Percentiles rank a stretch among this genome's conserved stretches.
Conservation (phyloP, 2,329 filamentous ascomycete species). For the Xylaria polymorpha region DNA sequence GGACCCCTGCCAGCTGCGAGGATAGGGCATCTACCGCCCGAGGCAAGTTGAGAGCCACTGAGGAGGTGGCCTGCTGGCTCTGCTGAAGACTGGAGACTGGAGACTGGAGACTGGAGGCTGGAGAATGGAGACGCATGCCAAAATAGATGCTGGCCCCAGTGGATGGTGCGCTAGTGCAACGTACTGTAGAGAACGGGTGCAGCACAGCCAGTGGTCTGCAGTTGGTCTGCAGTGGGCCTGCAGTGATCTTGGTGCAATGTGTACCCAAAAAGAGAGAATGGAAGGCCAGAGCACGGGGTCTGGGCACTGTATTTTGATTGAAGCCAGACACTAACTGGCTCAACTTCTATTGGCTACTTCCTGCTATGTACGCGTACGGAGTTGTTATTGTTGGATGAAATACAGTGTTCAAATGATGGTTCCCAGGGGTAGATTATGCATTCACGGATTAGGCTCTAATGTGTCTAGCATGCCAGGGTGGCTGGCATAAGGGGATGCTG, state of each 20-base stretch:
- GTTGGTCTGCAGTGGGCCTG: too few species aligned
- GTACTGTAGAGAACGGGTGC: conserved; percentile 19
- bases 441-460: conserved; percentile 31
- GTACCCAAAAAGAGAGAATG: conserved; percentile 17
- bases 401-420: conserved; percentile 17
- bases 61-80: neutral
- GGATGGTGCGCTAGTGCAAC: conserved; percentile 15
- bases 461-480: conserved; percentile 20
- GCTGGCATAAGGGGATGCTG: conserved; percentile 2
- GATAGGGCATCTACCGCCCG: conserved; percentile 21
- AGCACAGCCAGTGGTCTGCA: conserved; percentile 18
- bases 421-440: conserved; percentile 20
- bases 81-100: neutral
- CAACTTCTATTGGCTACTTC: neutral
- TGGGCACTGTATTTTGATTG: conserved; percentile 7
- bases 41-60: conserved; percentile 1
- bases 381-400: neutral
- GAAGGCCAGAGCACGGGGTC: neutral
- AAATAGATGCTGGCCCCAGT: conserved; percentile 36
- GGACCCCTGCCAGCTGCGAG: conserved; percentile 15
- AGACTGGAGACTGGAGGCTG: conserved; percentile 22
- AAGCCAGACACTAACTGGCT: too few species aligned
- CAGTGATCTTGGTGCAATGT: neutral
- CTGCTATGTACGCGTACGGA: neutral
- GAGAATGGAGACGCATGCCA: conserved; percentile 25